Percentiles rank a stretch among this genome's conserved stretches.
These are phyloP conservation scores for Candida argentea DNA, from an alignment of 805 yeast species.

Conservation along the genomic window DNA sequence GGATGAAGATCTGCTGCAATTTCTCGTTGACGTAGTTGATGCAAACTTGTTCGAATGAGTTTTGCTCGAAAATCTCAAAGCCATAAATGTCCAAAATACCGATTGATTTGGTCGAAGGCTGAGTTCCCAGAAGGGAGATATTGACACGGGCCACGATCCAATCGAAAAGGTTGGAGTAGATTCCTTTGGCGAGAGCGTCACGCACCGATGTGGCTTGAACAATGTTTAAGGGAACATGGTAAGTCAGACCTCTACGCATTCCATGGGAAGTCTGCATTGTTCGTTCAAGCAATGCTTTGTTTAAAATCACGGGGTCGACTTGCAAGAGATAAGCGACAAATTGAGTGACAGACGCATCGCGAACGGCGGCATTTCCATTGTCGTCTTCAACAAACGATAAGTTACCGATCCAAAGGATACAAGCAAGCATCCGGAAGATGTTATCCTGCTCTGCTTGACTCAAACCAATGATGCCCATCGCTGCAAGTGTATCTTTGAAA, in stretches of 20 bases:
- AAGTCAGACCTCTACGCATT: constrained; percentile 80
- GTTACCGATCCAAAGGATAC: constrained; percentile 92
- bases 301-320: constrained; percentile 59
- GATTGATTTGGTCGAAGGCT: constrained; percentile 53
- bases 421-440: constrained; percentile 75
- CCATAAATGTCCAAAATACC: constrained; percentile 96
- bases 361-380: constrained; percentile 72
- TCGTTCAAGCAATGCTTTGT: constrained; percentile 65
- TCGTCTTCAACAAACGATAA: constrained; percentile 77
- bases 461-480: constrained; percentile 85
- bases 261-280: constrained; percentile 88
- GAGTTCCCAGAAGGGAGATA: constrained; percentile 45
- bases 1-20: constrained; percentile 92
- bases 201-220: constrained; percentile 93
- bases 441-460: constrained; percentile 78
- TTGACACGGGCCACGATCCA: constrained; percentile 95
- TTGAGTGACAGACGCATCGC: constrained; percentile 85
- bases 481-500: constrained; percentile 68
- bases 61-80: constrained; percentile 90
- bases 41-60: constrained; percentile 91
- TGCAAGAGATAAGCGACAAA: constrained; percentile 88
- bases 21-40: constrained; percentile 94
- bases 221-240: constrained; percentile 85
- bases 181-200: constrained; percentile 91
- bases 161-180: constrained; percentile 86